Evolutionary conservation across 2,329 filamentous ascomycete genomes (phyloP).

Genomic region (Cordyceps militaris): DNA sequence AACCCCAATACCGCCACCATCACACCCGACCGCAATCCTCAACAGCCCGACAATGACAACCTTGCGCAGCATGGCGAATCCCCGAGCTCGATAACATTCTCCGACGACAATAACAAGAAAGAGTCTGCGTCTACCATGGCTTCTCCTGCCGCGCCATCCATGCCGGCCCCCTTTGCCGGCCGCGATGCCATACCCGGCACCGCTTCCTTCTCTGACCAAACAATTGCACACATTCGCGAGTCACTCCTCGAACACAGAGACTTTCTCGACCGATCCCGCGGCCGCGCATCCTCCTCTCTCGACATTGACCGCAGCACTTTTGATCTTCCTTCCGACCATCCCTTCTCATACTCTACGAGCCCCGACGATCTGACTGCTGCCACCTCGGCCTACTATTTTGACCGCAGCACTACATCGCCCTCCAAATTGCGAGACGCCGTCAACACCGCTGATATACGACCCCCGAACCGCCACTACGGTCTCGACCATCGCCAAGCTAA

Average conservation of each 20-base stretch:
- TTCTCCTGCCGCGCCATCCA: slow-evolving; percentile 14
- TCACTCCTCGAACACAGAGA: slow-evolving; percentile 30
- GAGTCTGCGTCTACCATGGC: slow-evolving; percentile 24
- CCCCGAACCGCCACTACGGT: slow-evolving; percentile 15
- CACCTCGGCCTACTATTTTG: slow-evolving; percentile 18
- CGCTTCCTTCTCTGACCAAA: slow-evolving; percentile 26
- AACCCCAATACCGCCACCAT: background rate
- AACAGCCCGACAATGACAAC: background rate
- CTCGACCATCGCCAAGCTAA: slow-evolving; percentile 36
- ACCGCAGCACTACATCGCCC: slow-evolving; percentile 12
- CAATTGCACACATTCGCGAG: slow-evolving; percentile 28
- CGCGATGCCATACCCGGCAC: slow-evolving; percentile 26
- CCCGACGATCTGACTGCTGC: slow-evolving; percentile 22
- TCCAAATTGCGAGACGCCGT: slow-evolving; percentile 6
- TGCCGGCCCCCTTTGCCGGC: slow-evolving; percentile 18
- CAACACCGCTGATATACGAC: background rate
- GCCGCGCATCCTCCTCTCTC: slow-evolving; percentile 27
- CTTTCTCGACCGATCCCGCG: slow-evolving; percentile 24
- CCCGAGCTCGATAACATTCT: background rate
- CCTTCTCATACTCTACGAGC: slow-evolving; percentile 17
- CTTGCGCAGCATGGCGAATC: slow-evolving; percentile 1
- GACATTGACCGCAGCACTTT: slow-evolving; percentile 26
- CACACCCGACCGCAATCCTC: background rate
- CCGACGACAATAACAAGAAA: background rate
- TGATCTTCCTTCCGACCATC: slow-evolving; percentile 15